phyloP scores from a whole-genome alignment of 1,139 yeast species.

The Torulaspora globosa region DNA sequence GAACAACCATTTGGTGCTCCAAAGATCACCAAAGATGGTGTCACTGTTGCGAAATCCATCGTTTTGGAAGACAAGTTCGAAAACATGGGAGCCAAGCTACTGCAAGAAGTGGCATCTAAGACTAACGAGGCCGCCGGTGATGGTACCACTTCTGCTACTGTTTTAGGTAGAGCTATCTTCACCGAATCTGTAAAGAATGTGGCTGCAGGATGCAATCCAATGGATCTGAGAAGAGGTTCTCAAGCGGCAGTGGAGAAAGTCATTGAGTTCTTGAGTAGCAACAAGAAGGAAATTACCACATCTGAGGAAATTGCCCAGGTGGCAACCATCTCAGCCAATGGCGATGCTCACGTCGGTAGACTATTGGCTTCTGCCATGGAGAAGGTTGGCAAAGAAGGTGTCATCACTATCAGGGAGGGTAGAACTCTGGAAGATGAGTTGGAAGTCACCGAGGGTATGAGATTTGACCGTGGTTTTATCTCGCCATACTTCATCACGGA shows the following conservation, averaged over 20 bases:
- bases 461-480: conserved; percentile 97
- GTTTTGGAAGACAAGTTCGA: conserved; percentile 88
- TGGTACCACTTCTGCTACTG: conserved; percentile 98
- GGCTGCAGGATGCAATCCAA: conserved; percentile 99
- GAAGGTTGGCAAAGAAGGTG: conserved; percentile 99
- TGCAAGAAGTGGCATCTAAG: conserved; percentile 97
- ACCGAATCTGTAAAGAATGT: conserved; percentile 97
- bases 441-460: conserved; percentile 99
- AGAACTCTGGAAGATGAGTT: conserved; percentile 95
- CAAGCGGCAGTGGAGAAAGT: conserved; percentile 98
- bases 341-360: conserved; percentile 91
- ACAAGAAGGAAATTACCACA: conserved; percentile 96
- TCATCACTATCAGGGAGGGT: conserved; percentile 96
- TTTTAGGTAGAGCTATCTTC: conserved; percentile 93
- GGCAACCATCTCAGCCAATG: conserved; percentile 97
- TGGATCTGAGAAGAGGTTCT: conserved; percentile 98
- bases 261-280: conserved; percentile 77
- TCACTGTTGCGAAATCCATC: conserved; percentile 90
- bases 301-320: conserved; percentile 98
- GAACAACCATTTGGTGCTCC: conserved; percentile 98
- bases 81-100: conserved; percentile 87
- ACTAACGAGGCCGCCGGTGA: conserved; percentile 99
- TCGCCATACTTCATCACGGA: conserved; percentile 98
- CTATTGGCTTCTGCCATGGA: conserved; percentile 97
- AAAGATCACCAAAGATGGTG: conserved; percentile 99